Base-by-base conservation (phyloP, 2,329 filamentous ascomycete genomes). In the Trichocomaceae sp. region DNA sequence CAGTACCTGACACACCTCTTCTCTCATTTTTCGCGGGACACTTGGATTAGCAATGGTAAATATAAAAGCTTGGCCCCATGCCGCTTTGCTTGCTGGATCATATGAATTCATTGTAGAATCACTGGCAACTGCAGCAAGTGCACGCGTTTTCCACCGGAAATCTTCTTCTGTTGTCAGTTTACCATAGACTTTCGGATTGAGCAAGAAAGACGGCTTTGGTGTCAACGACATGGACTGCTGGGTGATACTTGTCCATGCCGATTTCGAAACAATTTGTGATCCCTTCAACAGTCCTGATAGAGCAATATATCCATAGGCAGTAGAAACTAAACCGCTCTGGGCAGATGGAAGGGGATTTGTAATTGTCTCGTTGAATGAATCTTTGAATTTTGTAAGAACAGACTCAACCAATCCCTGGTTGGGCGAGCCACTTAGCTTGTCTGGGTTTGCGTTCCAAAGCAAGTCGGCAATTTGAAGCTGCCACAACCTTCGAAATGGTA, bases 1-100 rank as follows among this genome's bases (percentile, higher is more conserved):
- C 31, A 99, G 72, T 0, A 79, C 72, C 46, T 78, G 73, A 19
- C 78, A 78, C 4, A 85, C 82, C 61, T 84, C 79, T 59, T 84
- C 83, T 55, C 87, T 84, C 47, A 87, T 75, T 37, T 76, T 76
- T 2, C 84, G 77, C 12, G 85, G 77, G 19, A 88, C 75, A 12
- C 70, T 75, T 13, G 82, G 73, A 1, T 85, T 83, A 46, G 84
- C 84, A 46, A 92, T 81, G 15, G 88, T 75, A 67, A 87, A 95
- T n/a, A 96, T 84, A 56, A 92, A 82, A 2, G 87, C 85, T 63
- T 95, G 88, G 13, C 88, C 85, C 93, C 92, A 99, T 15, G 85
- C 83, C 52, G 82, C 72, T 58, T 79, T 79, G n/a, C 81, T 75
- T 39, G 64, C 58, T 20, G 65, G 57, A 9, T 80, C 72, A 13